Percentiles rank a stretch among this genome's conserved stretches.
Evolutionary conservation across 805 yeast genomes (phyloP).

Genomic region (Jamesozyma gamospora): DNA sequence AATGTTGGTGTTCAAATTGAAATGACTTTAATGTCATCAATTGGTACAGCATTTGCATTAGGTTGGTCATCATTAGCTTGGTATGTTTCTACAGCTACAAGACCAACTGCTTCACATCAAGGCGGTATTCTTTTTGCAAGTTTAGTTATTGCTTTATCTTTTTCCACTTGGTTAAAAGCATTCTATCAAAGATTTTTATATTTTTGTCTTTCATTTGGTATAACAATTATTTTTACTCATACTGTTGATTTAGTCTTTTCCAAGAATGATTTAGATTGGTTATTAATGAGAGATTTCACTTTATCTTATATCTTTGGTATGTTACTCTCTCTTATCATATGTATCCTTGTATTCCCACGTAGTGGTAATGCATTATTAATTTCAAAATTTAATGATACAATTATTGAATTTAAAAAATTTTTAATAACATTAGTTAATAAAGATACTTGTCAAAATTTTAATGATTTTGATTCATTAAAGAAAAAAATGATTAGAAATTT

Average conservation of each 20-base stretch:
- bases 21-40: slow-evolving; percentile 32
- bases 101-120: slow-evolving; percentile 33
- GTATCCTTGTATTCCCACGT: slow-evolving; percentile 32
- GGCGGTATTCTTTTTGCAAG: slow-evolving; percentile 40
- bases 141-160: slow-evolving; percentile 30
- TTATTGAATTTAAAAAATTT: slow-evolving; percentile 19
- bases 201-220: slow-evolving; percentile 28
- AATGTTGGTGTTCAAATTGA: slow-evolving; percentile 39
- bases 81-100: slow-evolving; percentile 33
- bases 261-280: slow-evolving; percentile 25
- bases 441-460: slow-evolving; percentile 9
- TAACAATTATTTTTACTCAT: slow-evolving; percentile 31
- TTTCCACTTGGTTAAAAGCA: slow-evolving; percentile 35
- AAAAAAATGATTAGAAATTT: slow-evolving; percentile 26
- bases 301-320: slow-evolving; percentile 39
- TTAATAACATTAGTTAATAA: slow-evolving; percentile 17
- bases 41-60: slow-evolving; percentile 34
- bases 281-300: slow-evolving; percentile 33
- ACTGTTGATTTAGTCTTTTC: slow-evolving; percentile 18
- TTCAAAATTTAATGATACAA: slow-evolving; percentile 18
- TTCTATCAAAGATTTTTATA: slow-evolving; percentile 34
- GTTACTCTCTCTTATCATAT: slow-evolving; percentile 29
- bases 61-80: slow-evolving; percentile 39
- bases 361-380: slow-evolving; percentile 31
- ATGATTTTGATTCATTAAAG: slow-evolving; percentile 16